phyloP scores from a whole-genome alignment of 441 rosid genomes.

The Croton laevigatus region DNA sequence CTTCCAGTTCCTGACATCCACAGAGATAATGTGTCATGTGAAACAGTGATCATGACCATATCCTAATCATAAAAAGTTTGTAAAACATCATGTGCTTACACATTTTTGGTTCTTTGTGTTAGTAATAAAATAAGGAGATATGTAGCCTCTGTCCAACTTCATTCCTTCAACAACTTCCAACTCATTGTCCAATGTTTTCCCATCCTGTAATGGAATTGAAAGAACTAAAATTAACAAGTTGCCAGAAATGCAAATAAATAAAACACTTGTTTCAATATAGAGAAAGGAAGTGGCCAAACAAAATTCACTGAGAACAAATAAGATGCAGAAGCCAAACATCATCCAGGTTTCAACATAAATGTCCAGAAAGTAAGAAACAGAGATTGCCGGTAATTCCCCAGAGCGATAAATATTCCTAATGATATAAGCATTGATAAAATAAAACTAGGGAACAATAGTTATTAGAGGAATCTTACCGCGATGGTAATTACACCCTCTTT shows the following conservation, averaged over 20 bases:
- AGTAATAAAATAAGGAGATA: constrained; percentile 83
- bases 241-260: neutral
- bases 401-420: neutral
- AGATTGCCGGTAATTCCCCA: neutral
- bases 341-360: neutral
- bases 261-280: neutral
- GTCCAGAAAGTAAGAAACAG: constrained; percentile 4
- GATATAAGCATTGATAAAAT: neutral
- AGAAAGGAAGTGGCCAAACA: neutral
- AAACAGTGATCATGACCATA: neutral
- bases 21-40: constrained; percentile 15
- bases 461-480: constrained; percentile 36
- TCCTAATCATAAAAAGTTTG: neutral
- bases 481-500: constrained; percentile 82
- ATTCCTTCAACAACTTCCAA: constrained; percentile 90
- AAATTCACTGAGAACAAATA: neutral
- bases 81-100: constrained; percentile 38
- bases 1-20: constrained; percentile 65
- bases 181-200: constrained; percentile 76
- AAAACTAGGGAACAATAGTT: neutral
- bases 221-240: neutral
- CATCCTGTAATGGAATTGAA: constrained; percentile 49
- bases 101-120: constrained; percentile 83
- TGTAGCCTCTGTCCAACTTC: constrained; percentile 86
- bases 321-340: neutral